Conservation (phyloP, 1,284 basidiomycete species). For the Ustilago loliicola region DNA sequence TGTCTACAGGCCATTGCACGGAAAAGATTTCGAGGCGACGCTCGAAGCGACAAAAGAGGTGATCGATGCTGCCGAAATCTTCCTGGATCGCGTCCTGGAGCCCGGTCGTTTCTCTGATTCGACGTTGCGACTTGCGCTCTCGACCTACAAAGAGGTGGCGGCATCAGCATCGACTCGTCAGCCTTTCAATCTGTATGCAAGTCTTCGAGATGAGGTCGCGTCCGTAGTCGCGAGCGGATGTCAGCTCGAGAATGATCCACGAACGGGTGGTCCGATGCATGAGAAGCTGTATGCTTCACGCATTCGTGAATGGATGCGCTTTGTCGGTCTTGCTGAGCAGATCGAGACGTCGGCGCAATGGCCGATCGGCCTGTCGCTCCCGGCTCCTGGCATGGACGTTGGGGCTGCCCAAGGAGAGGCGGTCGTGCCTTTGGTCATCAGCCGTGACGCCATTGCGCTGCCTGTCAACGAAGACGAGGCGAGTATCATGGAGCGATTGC, state of each 20-base stretch:
- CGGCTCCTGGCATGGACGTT: constrained; percentile 13
- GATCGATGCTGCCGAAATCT: constrained; percentile 52
- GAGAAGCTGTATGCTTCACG: constrained; percentile 48
- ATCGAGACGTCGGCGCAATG: constrained; percentile 61
- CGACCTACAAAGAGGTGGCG: constrained; percentile 38
- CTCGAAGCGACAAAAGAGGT: constrained; percentile 44
- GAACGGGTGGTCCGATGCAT: constrained; percentile 48
- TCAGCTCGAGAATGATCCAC: constrained; percentile 49
- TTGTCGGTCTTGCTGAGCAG: constrained; percentile 61
- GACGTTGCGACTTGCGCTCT: constrained; percentile 42
- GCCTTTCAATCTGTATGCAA: constrained; percentile 30
- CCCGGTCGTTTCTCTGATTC: constrained; percentile 58
- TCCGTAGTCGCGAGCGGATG: constrained; percentile 42
- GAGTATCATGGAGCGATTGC: constrained; percentile 47
- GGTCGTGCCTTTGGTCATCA: constrained; percentile 46
- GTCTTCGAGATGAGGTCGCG: constrained; percentile 51
- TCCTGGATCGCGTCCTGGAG: constrained; percentile 60
- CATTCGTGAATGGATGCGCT: constrained; percentile 62
- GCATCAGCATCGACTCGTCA: constrained; percentile 16
- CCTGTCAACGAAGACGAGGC: constrained; percentile 52
- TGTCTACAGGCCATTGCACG: constrained; percentile 58
- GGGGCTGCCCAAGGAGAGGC: constrained; percentile 3
- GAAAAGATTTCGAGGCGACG: constrained; percentile 58
- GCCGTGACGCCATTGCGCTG: constrained; percentile 51
- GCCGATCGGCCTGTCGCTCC: constrained; percentile 53